Base-by-base conservation (phyloP, 306 rosid species). In the Vicia faba region DNA sequence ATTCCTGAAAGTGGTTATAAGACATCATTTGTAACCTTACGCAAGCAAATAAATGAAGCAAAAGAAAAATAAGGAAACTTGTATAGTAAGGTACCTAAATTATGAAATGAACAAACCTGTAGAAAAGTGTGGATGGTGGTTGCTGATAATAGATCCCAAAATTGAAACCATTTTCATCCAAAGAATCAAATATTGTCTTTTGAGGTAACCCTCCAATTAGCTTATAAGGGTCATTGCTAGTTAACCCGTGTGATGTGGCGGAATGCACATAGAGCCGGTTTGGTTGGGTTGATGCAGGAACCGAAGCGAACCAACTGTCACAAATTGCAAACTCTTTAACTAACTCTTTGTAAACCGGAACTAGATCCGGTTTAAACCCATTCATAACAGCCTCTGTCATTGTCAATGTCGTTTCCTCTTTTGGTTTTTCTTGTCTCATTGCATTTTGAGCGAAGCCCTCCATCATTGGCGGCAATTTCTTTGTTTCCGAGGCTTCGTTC, bases 251-350 rank as follows among this genome's bases (percentile, higher is more conserved):
- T 46, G 96, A 91, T 28, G 97, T 88, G 3, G 92, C 97, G 2
- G 97, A 91, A 60, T 91, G 97, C 54, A 91, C 84, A 8, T 35
- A 91, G 31, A 82, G 80, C 75, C 97, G 78, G 78, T 88, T 91
- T 64, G 97, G 92, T 68, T 91, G 97, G 26, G 97, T 91, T 26
- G 84, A 75, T 0, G 96, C 59, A 9, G 96, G 97, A 33, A 88
- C 40, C 19, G 97, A 76, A 20, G 92, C 87, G 19, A 91, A 91
- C 97, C 97, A 91, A 38, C 85, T 53, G 79, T 91, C 95, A 8
- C 93, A 88, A 40, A 91, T 85, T 0, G 83, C 96, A 45, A 88
- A 91, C 71, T 91, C 96, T 39, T 61, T 49, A 48, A 85, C 86
- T 35, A 91, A 33, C 56, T 84, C 86, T 29, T 20, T 33, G 8